Base-by-base conservation (phyloP, 2,329 filamentous ascomycete species). In the Penicillium rolfsii region DNA sequence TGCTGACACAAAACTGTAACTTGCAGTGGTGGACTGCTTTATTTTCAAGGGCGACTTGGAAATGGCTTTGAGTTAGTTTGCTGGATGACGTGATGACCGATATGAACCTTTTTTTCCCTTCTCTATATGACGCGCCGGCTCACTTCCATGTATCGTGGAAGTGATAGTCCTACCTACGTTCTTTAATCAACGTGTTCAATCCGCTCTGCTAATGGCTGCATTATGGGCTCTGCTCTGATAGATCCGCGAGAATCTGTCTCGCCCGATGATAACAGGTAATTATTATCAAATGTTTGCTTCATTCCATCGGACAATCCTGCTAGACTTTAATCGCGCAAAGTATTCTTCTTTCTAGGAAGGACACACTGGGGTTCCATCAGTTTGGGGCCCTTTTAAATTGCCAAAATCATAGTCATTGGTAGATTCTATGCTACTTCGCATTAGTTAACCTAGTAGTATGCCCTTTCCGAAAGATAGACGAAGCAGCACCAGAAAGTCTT, bases 51-150 rank as follows among this genome's bases (percentile, higher is more conserved):
- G 16, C 2, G 16, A 19, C 4, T n/a, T 40, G 6, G 36, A 16
- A 11, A 30, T 46, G 19, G 16, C 30, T 55, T 33, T 55, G 35
- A 38, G 12, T 48, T 45, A 40, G 36, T 22, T 58, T 19, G 22
- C 22, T 45, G 33, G 49, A 69, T 50, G 67, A 68, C 48, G 19
- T 69, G 48, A 69, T 64, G 67, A 68, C 61, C 52, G 60, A 63
- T n/a, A 65, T 61, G 67, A 68, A 55, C 56, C 19, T 22, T 38
- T 61, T 57, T 26, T 22, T 57, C 53, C 50, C 49, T 52, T 62
- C 43, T 46, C 12, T 48, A 48, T 30, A 50, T 12, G 26, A 49
- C 26, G 8, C 33, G n/a, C n/a, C n/a, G 35, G 2, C 5, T 35
- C 2, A 35, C 48, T 50, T 33, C 30, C 48, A 2, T 7, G 24